Percentiles rank a stretch among this genome's conserved stretches.
These are phyloP conservation scores for Cordia subcordata DNA, from an alignment of 257 asterid genomes.

Conservation along the genomic window DNA sequence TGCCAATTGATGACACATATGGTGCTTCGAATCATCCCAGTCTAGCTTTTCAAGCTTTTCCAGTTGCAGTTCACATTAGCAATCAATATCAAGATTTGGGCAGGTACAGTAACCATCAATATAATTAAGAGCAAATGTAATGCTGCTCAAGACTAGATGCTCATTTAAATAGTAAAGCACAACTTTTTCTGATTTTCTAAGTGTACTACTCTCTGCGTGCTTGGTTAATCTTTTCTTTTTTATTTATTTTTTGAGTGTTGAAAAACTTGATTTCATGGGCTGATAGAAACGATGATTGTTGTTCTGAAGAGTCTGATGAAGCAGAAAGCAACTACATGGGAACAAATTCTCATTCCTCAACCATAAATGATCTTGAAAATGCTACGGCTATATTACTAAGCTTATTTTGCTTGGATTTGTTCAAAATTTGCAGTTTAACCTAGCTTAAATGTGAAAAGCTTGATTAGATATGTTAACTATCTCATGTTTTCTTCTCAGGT, in stretches of 20 bases:
- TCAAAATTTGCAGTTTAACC: no score
- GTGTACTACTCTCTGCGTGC: neutral
- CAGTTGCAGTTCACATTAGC: conserved; percentile 39
- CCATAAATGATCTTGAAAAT: conserved; percentile 31
- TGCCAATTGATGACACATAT: conserved; percentile 71
- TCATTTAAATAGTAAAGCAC: neutral
- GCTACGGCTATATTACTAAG: conserved; percentile 24
- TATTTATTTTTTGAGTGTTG: conserved; percentile 27
- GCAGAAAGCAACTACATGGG: conserved; percentile 83
- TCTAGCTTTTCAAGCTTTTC: conserved; percentile 62
- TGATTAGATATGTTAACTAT: no score
- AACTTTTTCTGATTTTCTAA: neutral
- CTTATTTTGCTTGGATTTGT: no score
- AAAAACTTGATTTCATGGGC: conserved; percentile 24
- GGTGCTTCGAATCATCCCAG: conserved; percentile 73
- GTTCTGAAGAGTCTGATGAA: conserved; percentile 77
- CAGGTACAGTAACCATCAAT: conserved; percentile 33
- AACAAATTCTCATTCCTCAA: conserved; percentile 31
- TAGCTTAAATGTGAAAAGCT: no score
- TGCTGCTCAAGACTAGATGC: neutral
- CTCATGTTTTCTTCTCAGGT: no score
- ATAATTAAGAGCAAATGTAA: conserved; percentile 1
- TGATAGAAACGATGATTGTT: conserved; percentile 40
- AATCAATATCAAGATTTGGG: conserved; percentile 29
- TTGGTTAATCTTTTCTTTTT: no score